Base-by-base conservation (phyloP, 805 yeast species). In the Yarrowia sp. region DNA sequence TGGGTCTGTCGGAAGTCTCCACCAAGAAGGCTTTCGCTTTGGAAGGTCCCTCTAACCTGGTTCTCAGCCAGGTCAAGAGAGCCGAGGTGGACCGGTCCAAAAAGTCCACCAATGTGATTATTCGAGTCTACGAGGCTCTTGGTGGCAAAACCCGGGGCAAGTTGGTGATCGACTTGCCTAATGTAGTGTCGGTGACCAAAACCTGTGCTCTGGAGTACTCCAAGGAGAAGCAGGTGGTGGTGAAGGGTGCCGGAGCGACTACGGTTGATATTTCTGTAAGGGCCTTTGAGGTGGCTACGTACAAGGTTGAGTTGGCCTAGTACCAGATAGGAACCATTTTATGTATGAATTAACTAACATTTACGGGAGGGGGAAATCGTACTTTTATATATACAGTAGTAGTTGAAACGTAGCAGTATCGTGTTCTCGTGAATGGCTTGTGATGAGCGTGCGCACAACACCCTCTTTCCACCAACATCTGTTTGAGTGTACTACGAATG, bases 81-180 rank as follows among this genome's bases (percentile, higher is more conserved):
- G 75, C 76, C 4, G 71, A 75, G 35, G 74, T 81, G 47, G 84
- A 86, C 9, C 63, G 72, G 22, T 79, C 80, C 51, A 74, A 75
- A 62, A 71, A 73, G 38, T 83, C 82, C 8, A 75, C 78, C 58
- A 81, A 86, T 9, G 77, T 90, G 32, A 79, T 92, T 31, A 78
- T 89, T 35, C 84, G 98, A 70, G 81, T 91, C 1, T 93, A 92
- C 75, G 99, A 93, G 73, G 78, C 96, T 0, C 79, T 93, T 50
- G 99, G 99, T 7, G 98, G 98, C 51, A 78, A 79, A 63, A 79
- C 89, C 0, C 72, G 71, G 3, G 92, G 89, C 14, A 43, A 42
- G 17, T 13, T 58, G 15, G 35, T 58, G 8, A 43, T 44, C 18
- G 43, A 58, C 28, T 5, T 32, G 32, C 64, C 64, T n/a, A 58